Conservation (phyloP, 2,329 filamentous ascomycete species). For the Claviceps humidiphila region DNA sequence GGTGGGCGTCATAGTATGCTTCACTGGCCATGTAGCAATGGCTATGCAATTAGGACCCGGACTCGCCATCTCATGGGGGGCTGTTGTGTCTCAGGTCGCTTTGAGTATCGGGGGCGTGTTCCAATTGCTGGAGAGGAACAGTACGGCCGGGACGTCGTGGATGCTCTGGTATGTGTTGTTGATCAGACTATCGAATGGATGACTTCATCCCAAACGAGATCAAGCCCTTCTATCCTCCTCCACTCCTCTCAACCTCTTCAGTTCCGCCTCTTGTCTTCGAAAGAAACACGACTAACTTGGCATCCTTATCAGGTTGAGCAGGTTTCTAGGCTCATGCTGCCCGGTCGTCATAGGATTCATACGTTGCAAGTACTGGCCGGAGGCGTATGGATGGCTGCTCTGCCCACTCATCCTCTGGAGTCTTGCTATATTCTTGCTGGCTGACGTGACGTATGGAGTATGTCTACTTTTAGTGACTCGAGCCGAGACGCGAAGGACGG, state of each 20-base stretch:
- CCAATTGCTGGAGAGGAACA: slow-evolving; percentile 8
- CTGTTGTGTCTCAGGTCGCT: slow-evolving; percentile 8
- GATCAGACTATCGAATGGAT: too few species aligned
- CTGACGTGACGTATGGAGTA: slow-evolving; percentile 5
- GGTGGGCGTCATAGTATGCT: slow-evolving; percentile 5
- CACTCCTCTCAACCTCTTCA: background rate
- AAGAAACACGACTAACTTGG: too few species aligned
- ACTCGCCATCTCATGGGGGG: slow-evolving; percentile 8
- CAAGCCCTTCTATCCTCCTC: background rate
- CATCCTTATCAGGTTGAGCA: slow-evolving; percentile 4
- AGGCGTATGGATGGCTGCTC: slow-evolving; percentile 1
- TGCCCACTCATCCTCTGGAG: slow-evolving; percentile 7
- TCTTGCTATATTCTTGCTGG: slow-evolving; percentile 4
- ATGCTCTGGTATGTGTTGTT: slow-evolving; percentile 6
- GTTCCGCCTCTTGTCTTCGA: background rate
- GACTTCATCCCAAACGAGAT: background rate
- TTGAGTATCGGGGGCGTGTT: slow-evolving; percentile 7
- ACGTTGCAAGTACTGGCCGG: slow-evolving; percentile 5
- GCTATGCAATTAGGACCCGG: slow-evolving; percentile 7
- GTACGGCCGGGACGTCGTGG: slow-evolving; percentile 7
- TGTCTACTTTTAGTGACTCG: slow-evolving; percentile 4
- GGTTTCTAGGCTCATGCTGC: slow-evolving; percentile 7
- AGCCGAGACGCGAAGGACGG: background rate
- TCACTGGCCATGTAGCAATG: slow-evolving; percentile 8
- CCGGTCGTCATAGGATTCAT: slow-evolving; percentile 7